Evolutionary conservation across 2,329 filamentous ascomycete species (phyloP), one percentile per base, ranked within the genome.

Genomic region (Cladophialophora chaetospira): DNA sequence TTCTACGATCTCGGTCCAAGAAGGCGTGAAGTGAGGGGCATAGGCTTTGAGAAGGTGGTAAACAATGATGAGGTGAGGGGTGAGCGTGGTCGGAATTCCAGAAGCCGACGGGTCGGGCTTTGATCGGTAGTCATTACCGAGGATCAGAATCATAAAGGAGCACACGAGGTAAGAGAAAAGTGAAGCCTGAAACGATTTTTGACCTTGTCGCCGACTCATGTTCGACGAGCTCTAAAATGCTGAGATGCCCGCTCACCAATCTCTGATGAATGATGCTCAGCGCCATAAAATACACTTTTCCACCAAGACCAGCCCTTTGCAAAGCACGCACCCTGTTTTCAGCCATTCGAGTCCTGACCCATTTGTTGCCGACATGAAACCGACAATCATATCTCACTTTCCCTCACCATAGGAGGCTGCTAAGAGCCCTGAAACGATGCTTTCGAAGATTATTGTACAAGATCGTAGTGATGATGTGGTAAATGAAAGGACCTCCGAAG

Each of bases 361-460:
- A 33, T 33, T 13, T 33, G 6, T 33, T 6, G 6, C 13, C 29
- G 8, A 33, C 13, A 33, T 33, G 29, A 33, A 33, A 8, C 29
- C 13, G n/a, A n/a, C n/a, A n/a, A n/a, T n/a, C n/a, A n/a, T n/a
- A n/a, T n/a, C n/a, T n/a, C n/a, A n/a, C n/a, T n/a, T n/a, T n/a
- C n/a, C n/a, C n/a, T n/a, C n/a, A n/a, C n/a, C n/a, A n/a, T n/a
- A n/a, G 2, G 31, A 2, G 6, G 31, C 31, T 15, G 15, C 8
- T 17, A 40, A 9, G 40, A 8, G 23, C 25, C 9, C 42, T 15
- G 23, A 28, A 17, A 13, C 25, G 40, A 21, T 40, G 11, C 19
- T 9, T 13, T 8, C 31, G 35, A 50, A 42, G 11, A 50, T 50
- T 51, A 51, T 31, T 51, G 35, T 51, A 51, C 48, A 51, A 5